These are phyloP conservation scores for Plenodomus lindquistii DNA, from an alignment of 2,329 filamentous ascomycete genomes.

Conservation along the genomic window DNA sequence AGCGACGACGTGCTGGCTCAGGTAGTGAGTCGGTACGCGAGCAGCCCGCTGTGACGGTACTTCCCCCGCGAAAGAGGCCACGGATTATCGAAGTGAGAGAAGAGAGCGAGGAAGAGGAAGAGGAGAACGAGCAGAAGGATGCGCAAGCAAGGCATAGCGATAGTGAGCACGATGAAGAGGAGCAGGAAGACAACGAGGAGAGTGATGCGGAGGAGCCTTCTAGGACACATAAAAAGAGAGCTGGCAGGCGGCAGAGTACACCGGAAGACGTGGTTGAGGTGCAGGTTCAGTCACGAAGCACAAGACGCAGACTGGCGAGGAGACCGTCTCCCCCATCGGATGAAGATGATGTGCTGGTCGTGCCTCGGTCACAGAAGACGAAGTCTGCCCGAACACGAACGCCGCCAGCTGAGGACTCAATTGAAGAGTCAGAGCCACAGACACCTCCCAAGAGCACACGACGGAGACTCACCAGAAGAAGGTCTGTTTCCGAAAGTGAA, in stretches of 20 bases:
- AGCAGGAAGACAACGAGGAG: conserved; percentile 1
- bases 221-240: neutral
- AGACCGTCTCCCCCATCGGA: conserved; percentile 3
- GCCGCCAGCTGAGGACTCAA: conserved; percentile 6
- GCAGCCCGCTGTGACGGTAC: conserved; percentile 14
- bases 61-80: conserved; percentile 13
- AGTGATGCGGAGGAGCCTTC: neutral
- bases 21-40: conserved; percentile 10
- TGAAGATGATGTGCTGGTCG: conserved; percentile 1
- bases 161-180: conserved; percentile 1
- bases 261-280: conserved; percentile 3
- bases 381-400: neutral
- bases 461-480: conserved; percentile 6
- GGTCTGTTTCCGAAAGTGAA: conserved; percentile 21
- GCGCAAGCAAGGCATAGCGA: no score
- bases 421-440: conserved; percentile 6
- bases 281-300: conserved; percentile 5
- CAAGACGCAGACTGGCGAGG: conserved; percentile 6
- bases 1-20: conserved; percentile 17
- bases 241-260: neutral
- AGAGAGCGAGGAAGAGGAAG: conserved; percentile 3
- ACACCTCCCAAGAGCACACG: conserved; percentile 6
- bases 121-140: neutral
- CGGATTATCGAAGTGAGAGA: conserved; percentile 2
- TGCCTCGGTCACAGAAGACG: neutral